Base-by-base conservation (phyloP, 1,284 basidiomycete species). In the Golubevia sp. region DNA sequence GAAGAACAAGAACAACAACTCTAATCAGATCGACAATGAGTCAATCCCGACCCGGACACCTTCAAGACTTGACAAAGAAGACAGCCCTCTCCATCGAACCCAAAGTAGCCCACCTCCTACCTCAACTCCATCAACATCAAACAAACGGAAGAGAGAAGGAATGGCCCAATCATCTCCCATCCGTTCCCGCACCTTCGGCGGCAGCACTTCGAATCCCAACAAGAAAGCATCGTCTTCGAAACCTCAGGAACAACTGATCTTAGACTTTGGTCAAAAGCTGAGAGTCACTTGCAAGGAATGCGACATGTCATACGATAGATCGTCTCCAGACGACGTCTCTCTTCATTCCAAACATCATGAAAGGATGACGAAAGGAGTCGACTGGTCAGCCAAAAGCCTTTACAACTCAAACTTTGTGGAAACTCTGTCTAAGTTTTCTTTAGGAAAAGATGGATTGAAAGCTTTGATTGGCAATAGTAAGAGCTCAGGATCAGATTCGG, bases 291-390 rank as follows among this genome's bases (percentile, higher is more conserved):
- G 76, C 60, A 49, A 15, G 6, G 68, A 70, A 23, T 79, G 76
- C 56, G 67, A 66, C 3, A 79, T 79, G 76, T 73, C 76, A 55
- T 79, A 70, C 63, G 76, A 79, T 56, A 52, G 64, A 18, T 70
- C 68, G 5, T 71, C 69, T 21, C 56, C 70, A 1, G 66, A 76
- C 52, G 77, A 79, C 59, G 64, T 58, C 15, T 34, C 64, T 44
- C 59, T 77, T 63, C 77, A 79, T 56, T 55, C 61, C 24, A 60
- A 67, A 53, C 62, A 76, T 49, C 77, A 79, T 61, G 73, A 74
- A 15, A 56, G 71, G 2, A 64, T 70, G 3, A 62, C 66, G 13
- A 64, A 62, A 15, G 77, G 77, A 2, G 25, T 77, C 23, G 73
- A 76, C 53, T 79, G 77, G 77, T 68, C 57, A 27, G 63, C 66